Evolutionary conservation across 202 grass and related monocot species (phyloP).

Genomic region (Hordeum pubiflorum): DNA sequence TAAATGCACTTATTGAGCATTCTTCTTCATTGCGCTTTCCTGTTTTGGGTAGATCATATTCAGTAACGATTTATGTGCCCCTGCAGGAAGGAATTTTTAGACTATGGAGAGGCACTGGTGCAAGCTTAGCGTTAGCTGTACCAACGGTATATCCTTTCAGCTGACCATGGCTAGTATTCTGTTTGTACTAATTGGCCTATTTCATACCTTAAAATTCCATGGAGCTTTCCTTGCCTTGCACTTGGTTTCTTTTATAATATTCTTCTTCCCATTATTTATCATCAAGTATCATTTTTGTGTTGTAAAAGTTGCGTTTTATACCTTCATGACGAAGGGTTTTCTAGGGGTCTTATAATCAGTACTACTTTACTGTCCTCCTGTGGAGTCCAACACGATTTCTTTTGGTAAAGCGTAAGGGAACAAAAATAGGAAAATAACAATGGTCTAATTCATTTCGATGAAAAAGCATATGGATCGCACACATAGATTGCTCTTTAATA

Average conservation of each 20-base stretch:
- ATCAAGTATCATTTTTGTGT: background rate
- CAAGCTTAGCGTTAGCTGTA: constrained; percentile 72
- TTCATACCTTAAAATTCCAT: background rate
- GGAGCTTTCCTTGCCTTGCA: background rate
- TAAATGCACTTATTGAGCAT: constrained; percentile 13
- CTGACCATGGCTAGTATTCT: background rate
- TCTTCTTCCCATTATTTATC: background rate
- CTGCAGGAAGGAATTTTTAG: constrained; percentile 75
- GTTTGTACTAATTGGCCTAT: background rate
- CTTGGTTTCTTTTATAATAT: background rate
- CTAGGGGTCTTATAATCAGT: background rate
- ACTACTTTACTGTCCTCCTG: background rate
- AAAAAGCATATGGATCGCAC: background rate
- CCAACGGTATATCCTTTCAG: constrained; percentile 60
- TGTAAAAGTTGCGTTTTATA: background rate
- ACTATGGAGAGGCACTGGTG: constrained; percentile 90
- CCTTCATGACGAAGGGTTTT: background rate
- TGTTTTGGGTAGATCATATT: constrained; percentile 5
- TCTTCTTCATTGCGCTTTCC: background rate
- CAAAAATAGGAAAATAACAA: background rate
- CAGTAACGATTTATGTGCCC: constrained; percentile 14
- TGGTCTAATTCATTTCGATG: background rate
- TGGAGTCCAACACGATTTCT: background rate
- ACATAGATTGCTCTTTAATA: background rate
- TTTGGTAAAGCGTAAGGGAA: background rate